Evolutionary conservation across 352 stramenopile species (phyloP).

Genomic region (Phytophthora sansomeana): DNA sequence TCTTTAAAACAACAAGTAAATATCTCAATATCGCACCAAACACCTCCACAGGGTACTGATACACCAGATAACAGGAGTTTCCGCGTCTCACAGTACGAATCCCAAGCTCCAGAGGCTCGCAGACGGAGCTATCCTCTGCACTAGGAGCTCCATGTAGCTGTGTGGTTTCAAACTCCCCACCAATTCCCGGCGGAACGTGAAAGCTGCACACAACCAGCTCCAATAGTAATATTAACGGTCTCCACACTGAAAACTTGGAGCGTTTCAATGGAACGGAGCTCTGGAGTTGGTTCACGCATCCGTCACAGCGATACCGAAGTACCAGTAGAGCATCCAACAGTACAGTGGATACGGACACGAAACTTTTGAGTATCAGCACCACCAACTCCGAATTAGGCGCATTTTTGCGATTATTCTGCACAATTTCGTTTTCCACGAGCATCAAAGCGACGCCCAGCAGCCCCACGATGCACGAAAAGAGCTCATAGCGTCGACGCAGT

Average conservation of each 20-base stretch:
- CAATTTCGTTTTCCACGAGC: constrained; percentile 72
- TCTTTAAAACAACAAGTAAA: not conserved
- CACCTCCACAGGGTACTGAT: constrained; percentile 67
- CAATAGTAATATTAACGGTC: constrained; percentile 46
- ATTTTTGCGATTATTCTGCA: constrained; percentile 31
- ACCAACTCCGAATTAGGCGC: not conserved
- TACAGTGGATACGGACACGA: constrained; percentile 44
- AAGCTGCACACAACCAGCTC: constrained; percentile 74
- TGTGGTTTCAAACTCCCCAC: constrained; percentile 45
- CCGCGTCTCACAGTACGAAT: constrained; percentile 40
- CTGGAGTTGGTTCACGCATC: constrained; percentile 62
- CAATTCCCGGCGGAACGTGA: constrained; percentile 62
- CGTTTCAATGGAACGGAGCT: constrained; percentile 43
- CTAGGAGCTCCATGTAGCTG: constrained; percentile 55
- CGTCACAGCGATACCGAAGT: constrained; percentile 55
- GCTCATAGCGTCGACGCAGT: constrained; percentile 53
- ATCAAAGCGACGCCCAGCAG: constrained; percentile 67
- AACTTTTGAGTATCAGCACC: constrained; percentile 50
- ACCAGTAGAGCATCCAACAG: constrained; percentile 57
- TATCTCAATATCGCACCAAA: constrained; percentile 40
- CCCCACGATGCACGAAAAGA: constrained; percentile 54
- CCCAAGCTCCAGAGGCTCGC: constrained; percentile 30
- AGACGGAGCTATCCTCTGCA: constrained; percentile 12
- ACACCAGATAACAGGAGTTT: constrained; percentile 65
- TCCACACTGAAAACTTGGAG: constrained; percentile 32